Evolutionary conservation across 2,329 filamentous ascomycete species (phyloP), one percentile per base, ranked within the genome.

Genomic region (Microascus cirrosus): DNA sequence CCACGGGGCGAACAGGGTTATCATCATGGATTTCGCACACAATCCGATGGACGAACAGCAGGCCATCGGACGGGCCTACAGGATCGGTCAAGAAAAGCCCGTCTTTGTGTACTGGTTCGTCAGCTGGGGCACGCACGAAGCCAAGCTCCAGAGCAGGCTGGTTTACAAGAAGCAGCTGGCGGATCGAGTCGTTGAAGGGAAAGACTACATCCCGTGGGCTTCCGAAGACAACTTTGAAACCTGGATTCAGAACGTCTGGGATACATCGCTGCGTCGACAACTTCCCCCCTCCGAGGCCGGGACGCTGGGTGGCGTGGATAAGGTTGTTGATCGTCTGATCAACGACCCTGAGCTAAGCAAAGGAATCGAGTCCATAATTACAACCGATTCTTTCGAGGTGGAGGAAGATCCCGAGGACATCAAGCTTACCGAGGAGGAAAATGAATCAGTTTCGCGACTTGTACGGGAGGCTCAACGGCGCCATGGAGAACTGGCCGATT

Each of bases 61-160:
- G 70, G 92, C 92, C 1, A 83, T 96, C 55, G 92, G 90, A 1
- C 81, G 92, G 57, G 87, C 89, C 0, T 96, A 94, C 69, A 88
- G 92, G 1, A 81, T 96, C 36, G 90, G 91, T 0, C 92, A 96
- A 69, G 75, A 73, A 42, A 94, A 92, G 64, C 77, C 81, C 0
- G 91, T 95, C 1, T 92, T 82, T 66, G 90, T 96, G 1, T 96
- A 96, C 70, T 86, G 87, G 20, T 84, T 96, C 61, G 74, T 91
- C 28, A 76, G 84, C 12, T 89, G 84, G 2, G 91, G 90, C 1
- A 94, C 90, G 0, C 91, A 87, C 63, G 91, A 96, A 68, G 82
- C 86, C 48, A 78, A 79, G 11, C 73, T 95, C 53, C 83, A 91
- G 63, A 87, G 89, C 68, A 84, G 82, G 60, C 79, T 85, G 1